Evolutionary conservation across 805 yeast genomes (phyloP).

Genomic region (Metschnikowia aberdeeniae): DNA sequence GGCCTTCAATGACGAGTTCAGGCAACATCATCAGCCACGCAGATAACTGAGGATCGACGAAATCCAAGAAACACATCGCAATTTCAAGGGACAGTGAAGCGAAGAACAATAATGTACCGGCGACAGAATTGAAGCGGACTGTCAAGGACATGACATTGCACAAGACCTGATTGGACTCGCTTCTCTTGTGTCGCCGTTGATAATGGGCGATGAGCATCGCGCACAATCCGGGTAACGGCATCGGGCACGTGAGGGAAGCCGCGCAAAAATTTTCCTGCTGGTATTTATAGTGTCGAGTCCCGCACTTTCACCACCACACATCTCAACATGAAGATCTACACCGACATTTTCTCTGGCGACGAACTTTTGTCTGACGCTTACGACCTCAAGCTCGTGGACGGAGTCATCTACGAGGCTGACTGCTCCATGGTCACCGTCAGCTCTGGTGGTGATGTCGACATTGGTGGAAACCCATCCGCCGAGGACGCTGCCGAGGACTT

Average conservation of each 20-base stretch:
- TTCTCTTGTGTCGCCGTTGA: no score
- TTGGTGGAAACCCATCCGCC: conserved; percentile 99
- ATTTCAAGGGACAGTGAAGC: not conserved
- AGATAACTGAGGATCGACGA: no score
- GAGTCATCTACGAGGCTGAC: conserved; percentile 94
- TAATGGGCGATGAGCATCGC: not conserved
- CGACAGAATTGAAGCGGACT: no score
- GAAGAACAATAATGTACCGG: not conserved
- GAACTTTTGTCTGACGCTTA: conserved; percentile 97
- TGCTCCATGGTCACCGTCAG: conserved; percentile 86
- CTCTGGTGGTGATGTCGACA: conserved; percentile 85
- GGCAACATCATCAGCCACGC: not conserved
- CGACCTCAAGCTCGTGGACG: conserved; percentile 82
- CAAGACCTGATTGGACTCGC: not conserved
- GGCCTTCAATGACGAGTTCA: conserved; percentile 17
- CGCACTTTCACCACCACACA: not conserved
- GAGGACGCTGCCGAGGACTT: conserved; percentile 84
- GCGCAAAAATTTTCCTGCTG: conserved; percentile 10
- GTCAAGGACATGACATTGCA: no score
- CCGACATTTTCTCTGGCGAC: conserved; percentile 88
- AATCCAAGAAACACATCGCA: not conserved
- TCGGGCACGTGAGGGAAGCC: conserved; percentile 10
- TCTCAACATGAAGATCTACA: conserved; percentile 38
- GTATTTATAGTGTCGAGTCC: conserved; percentile 11
- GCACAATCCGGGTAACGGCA: conserved; percentile 17